Conservation (phyloP, 805 yeast species). For the Zygoascus tannicola region DNA sequence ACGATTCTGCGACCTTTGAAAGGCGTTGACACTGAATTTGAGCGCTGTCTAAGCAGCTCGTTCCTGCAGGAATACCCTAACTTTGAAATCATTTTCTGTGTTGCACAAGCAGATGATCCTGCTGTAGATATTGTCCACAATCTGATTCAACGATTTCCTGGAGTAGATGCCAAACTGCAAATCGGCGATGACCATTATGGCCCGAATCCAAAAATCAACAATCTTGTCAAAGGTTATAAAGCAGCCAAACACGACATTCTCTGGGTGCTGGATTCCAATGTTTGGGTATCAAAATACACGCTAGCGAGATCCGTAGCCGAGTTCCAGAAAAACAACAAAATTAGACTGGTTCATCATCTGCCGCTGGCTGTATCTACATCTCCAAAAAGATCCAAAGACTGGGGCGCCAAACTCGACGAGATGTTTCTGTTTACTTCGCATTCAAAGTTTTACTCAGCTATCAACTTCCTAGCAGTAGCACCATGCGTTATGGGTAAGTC, state of each 20-base stretch:
- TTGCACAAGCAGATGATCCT: constrained; percentile 54
- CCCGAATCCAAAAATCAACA: constrained; percentile 84
- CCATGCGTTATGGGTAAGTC: constrained; percentile 92
- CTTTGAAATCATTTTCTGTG: constrained; percentile 68
- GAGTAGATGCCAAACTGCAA: constrained; percentile 49
- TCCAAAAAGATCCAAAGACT: constrained; percentile 33
- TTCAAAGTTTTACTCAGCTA: constrained; percentile 72
- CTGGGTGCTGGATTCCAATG: constrained; percentile 84
- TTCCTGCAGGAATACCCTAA: constrained; percentile 63
- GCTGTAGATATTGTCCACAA: constrained; percentile 48
- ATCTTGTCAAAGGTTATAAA: constrained; percentile 69
- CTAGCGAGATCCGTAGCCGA: constrained; percentile 50
- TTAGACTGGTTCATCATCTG: constrained; percentile 70
- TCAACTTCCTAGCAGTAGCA: constrained; percentile 64
- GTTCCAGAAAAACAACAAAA: constrained; percentile 33
- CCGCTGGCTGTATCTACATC: constrained; percentile 36
- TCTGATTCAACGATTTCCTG: constrained; percentile 45
- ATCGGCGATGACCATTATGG: constrained; percentile 49
- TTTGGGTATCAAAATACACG: constrained; percentile 62
- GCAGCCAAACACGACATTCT: constrained; percentile 61
- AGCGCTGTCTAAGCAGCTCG: constrained; percentile 56
- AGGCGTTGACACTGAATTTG: constrained; percentile 73
- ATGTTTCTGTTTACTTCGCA: constrained; percentile 79
- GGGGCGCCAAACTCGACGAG: constrained; percentile 71
- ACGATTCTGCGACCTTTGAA: constrained; percentile 75